Base-by-base conservation (phyloP, 2,329 filamentous ascomycete genomes). In the Monilinia fructigena region DNA sequence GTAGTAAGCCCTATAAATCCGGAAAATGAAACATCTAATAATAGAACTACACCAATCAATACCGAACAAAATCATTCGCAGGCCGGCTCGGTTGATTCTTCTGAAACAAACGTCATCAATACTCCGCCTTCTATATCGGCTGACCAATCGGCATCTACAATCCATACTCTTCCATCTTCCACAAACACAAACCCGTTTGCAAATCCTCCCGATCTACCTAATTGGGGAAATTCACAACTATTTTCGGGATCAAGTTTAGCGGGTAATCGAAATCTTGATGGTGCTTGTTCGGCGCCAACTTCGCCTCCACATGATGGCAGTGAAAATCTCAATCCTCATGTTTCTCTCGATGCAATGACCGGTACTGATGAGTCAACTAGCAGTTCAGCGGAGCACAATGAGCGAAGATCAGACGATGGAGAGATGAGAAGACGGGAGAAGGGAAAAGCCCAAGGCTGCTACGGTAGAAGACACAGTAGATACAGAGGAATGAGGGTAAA, bases 401-500 rank as follows among this genome's bases (percentile, higher is more conserved):
- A 55, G 54, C 54, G 50, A 58, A 48, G 50, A 48, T 26, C 58
- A 28, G 63, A 68, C 8, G 68, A 68, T 6, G 68, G 69, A 20
- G 72, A 68, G 35, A 66, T 71, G 38, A 60, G 45, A 23, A 65
- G 56, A 23, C 69, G 66, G 56, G 71, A 70, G 14, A 82, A 82
- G 70, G 79, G 78, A 10, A 83, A 82, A 70, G 80, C 75, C 75
- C 1, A 82, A 75, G 67, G 80, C 79, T 5, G 82, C 77, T 14
- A 82, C 81, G 4, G 77, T 84, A 7, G 81, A 83, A 70, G 82
- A 83, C 64, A 78, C 73, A 12, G 73, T 72, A 2, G 79, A 81
- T 63, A 78, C 80, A 38, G 75, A 75, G 1, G 77, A 77, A 45
- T 63, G 38, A 63, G 28, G 12, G 26, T 23, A 42, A 60, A 5